Percentiles rank a stretch among this genome's conserved stretches.
Conservation (phyloP, 2,329 filamentous ascomycete species). For the Chaetomium olivaceum region DNA sequence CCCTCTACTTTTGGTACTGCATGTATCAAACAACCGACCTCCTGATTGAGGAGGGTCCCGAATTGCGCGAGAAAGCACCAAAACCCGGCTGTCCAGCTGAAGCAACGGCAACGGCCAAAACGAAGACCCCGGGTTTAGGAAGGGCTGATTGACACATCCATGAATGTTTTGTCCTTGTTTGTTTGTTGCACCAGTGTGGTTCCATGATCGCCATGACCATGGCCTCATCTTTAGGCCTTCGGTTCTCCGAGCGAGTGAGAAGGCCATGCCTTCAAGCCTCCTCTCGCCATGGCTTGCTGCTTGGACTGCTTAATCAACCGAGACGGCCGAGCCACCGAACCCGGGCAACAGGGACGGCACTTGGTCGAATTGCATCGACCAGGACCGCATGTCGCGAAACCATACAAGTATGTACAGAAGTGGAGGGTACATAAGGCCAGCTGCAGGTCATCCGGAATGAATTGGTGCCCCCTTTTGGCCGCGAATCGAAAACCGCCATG, state of each 20-base stretch:
- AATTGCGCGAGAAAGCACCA: background rate
- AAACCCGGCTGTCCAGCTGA: background rate
- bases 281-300: constrained; percentile 20
- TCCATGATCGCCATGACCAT: constrained; percentile 19
- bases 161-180: background rate
- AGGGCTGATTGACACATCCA: background rate
- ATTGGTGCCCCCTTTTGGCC: constrained; percentile 14
- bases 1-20: background rate
- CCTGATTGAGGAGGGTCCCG: background rate
- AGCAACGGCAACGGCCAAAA: background rate
- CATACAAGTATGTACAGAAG: constrained; percentile 12
- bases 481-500: constrained; percentile 18
- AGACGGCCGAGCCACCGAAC: constrained; percentile 28
- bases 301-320: constrained; percentile 23
- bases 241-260: background rate
- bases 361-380: constrained; percentile 24
- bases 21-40: background rate
- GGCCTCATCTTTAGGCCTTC: constrained; percentile 20
- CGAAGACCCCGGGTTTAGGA: background rate
- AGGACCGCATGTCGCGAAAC: constrained; percentile 23
- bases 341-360: constrained; percentile 23
- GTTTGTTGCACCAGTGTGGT: constrained; percentile 19
- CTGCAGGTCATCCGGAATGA: constrained; percentile 31
- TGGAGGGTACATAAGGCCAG: constrained; percentile 28
- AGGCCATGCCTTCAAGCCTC: constrained; percentile 9